Conservation (phyloP, 2,329 filamentous ascomycete genomes). For the Colletotrichum australisinense region DNA sequence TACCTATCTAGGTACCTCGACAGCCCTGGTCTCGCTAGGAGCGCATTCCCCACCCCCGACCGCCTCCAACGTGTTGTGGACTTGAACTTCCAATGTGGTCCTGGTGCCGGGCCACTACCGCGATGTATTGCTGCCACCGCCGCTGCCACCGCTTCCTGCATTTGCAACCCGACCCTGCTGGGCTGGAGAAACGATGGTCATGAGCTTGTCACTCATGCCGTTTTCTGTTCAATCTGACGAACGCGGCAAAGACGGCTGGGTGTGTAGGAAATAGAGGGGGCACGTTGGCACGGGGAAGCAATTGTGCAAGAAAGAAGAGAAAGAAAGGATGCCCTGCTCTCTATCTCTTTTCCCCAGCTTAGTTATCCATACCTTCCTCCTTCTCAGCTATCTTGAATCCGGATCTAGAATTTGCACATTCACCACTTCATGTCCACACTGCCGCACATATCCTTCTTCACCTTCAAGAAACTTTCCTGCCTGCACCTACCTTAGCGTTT, state of each 20-base stretch:
- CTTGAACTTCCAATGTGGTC: not conserved
- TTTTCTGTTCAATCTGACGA: not conserved
- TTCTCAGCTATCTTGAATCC: not conserved
- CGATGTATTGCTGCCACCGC: slow-evolving; percentile 1
- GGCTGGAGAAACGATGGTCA: not conserved
- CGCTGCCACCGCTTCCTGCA: slow-evolving; percentile 23
- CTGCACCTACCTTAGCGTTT: not conserved
- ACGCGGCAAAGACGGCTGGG: not conserved
- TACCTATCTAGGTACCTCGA: not conserved
- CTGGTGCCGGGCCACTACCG: slow-evolving; percentile 8
- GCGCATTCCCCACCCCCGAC: slow-evolving; percentile 10
- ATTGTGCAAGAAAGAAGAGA: not conserved
- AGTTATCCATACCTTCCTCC: not conserved
- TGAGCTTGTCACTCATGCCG: not conserved
- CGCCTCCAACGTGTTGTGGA: slow-evolving; percentile 14
- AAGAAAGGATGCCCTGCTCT: not conserved
- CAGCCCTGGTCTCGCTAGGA: not conserved
- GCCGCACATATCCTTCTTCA: not conserved
- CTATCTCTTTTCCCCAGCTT: not conserved
- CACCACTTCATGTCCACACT: not conserved
- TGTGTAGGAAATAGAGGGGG: not conserved
- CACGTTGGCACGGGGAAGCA: not conserved
- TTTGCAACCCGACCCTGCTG: slow-evolving; percentile 3
- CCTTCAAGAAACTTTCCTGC: not conserved
- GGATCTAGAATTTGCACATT: not conserved